Conservation (phyloP, 1,139 yeast genomes). For the Saccharomyces hybrid region DNA sequence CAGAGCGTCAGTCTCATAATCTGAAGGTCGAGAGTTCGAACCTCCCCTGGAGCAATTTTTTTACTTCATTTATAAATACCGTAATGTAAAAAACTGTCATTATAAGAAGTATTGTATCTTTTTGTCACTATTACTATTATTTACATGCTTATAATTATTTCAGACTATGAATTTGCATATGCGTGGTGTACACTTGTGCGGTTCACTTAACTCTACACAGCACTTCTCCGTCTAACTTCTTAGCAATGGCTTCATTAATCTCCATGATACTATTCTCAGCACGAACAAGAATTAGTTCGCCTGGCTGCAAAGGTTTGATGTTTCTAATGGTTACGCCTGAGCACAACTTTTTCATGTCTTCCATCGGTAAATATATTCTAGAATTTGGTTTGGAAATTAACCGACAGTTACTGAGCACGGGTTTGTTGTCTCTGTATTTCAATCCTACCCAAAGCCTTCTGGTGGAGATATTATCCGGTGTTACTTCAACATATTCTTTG, state of each 20-base stretch:
- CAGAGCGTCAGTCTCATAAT: constrained; percentile 41
- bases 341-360: constrained; percentile 66
- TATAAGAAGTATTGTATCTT: background rate
- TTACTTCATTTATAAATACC: no score
- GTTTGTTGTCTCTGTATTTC: constrained; percentile 73
- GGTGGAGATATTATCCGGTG: constrained; percentile 79
- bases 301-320: constrained; percentile 79
- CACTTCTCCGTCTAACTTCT: constrained; percentile 66
- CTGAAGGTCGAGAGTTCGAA: constrained; percentile 41
- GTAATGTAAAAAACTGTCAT: background rate
- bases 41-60: constrained; percentile 45
- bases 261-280: constrained; percentile 53
- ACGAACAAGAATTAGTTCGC: constrained; percentile 73
- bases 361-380: constrained; percentile 53
- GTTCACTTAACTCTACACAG: constrained; percentile 59
- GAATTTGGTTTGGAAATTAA: constrained; percentile 83
- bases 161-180: background rate
- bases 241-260: constrained; percentile 76
- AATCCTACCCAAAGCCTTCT: constrained; percentile 89
- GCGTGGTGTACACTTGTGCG: no score
- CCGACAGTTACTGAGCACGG: constrained; percentile 66
- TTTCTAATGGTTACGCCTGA: constrained; percentile 69
- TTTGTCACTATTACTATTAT: background rate
- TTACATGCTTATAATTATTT: background rate
- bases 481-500: constrained; percentile 59